Conservation (phyloP, 257 asterid genomes). For the Haberlea rhodopensis region DNA sequence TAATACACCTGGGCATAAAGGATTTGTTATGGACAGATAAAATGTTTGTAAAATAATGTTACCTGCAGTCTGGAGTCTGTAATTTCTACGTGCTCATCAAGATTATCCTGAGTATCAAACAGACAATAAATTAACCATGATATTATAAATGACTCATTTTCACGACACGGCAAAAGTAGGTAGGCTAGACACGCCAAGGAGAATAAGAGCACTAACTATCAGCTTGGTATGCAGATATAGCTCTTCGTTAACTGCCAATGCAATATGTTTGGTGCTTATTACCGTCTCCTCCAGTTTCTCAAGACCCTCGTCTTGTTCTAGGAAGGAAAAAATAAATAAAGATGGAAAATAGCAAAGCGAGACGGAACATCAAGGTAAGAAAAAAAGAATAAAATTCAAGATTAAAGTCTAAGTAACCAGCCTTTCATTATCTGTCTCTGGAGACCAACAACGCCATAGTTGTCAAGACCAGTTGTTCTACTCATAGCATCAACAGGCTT, state of each 20-base stretch:
- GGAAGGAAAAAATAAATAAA: slow-evolving; percentile 15
- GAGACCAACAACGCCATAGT: slow-evolving; percentile 78
- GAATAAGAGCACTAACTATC: slow-evolving; percentile 55
- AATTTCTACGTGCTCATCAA: slow-evolving; percentile 79
- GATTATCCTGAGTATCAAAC: slow-evolving; percentile 53
- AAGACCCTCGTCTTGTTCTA: slow-evolving; percentile 97
- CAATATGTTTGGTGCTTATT: slow-evolving; percentile 90
- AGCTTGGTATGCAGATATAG: slow-evolving; percentile 84
- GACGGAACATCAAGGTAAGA: slow-evolving; percentile 7
- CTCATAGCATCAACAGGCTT: slow-evolving; percentile 82
- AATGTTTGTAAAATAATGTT: slow-evolving; percentile 18
- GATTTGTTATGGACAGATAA: slow-evolving; percentile 2
- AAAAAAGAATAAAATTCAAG: slow-evolving; percentile 14
- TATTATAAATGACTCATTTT: not conserved
- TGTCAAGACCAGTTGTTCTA: slow-evolving; percentile 79
- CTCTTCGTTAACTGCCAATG: slow-evolving; percentile 92
- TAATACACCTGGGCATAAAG: not conserved
- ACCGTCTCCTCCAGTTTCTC: slow-evolving; percentile 87
- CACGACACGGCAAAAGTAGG: slow-evolving; percentile 8
- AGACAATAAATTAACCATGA: slow-evolving; percentile 20
- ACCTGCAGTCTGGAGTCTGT: slow-evolving; percentile 80
- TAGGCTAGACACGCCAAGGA: slow-evolving; percentile 6
- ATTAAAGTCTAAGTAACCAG: slow-evolving; percentile 28
- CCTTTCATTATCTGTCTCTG: slow-evolving; percentile 96
- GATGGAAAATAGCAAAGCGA: slow-evolving; percentile 8